Base-by-base conservation (phyloP, 352 stramenopile genomes). In the Aphanomyces cochlioides region DNA sequence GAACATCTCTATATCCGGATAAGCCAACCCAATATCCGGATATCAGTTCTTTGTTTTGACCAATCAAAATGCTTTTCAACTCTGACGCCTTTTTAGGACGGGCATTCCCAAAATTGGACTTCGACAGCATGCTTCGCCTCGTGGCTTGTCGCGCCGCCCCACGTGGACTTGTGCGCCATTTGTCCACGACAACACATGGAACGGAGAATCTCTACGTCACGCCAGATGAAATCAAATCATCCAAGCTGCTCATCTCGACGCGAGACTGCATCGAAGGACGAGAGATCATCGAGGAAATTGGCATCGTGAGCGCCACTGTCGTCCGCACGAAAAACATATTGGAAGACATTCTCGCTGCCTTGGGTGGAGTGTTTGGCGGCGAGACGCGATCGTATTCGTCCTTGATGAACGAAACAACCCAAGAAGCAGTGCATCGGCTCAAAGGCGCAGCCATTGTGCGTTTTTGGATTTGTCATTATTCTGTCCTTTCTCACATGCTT, bases 301-400 rank as follows among this genome's bases (percentile, higher is more conserved):
- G 85, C 0, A 78, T 93, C 66, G 85, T 93, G 21, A 90, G 82
- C 8, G 82, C 83, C 21, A 82, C 86, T 21, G 83, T 84, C 3
- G 85, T 93, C 59, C 85, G 85, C 34, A 91, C 85, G 77, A 93
- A 91, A 70, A 90, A 83, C 58, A 83, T 93, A 66, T 69, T 93
- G 47, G 90, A 80, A 72, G 85, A 93, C 60, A 91, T 93, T 80
- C 89, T 90, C 57, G 85, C 90, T 34, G 85, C 85, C 39, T 61
- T 90, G 34, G 75, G 84, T 7, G 85, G 85, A 1, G 75, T 91
- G 2, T 80, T 93, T 53, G 85, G 85, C 67, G 79, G 85, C 15
- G 85, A 93, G 63, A 85, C 85, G 37, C 69, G 79, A 28, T 87
- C 85, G 28, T 93, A 93, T 78, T 90, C 85, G 65, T 83, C 81